These are phyloP conservation scores for Botrytis cinerea DNA, from an alignment of 2,329 filamentous ascomycete species.

Conservation along the genomic window DNA sequence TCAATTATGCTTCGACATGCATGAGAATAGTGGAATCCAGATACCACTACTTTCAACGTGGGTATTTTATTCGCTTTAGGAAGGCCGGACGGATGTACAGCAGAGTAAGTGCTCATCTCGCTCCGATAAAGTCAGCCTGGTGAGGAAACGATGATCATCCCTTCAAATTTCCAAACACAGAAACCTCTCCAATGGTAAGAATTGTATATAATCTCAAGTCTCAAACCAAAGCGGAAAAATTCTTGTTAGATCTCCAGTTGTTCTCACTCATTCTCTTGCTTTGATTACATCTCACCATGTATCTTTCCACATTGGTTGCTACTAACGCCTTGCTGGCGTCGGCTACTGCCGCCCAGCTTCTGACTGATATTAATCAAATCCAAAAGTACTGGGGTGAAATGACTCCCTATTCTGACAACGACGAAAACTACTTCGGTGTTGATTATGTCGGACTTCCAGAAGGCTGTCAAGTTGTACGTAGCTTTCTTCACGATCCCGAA, in stretches of 20 bases:
- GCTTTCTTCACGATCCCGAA: neutral
- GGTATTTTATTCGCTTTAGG: neutral
- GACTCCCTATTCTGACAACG: conserved; percentile 50
- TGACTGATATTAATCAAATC: conserved; percentile 41
- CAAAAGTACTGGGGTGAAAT: conserved; percentile 49
- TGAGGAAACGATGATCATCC: neutral
- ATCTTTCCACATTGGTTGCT: conserved; percentile 13
- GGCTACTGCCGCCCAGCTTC: conserved; percentile 26
- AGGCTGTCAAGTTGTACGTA: conserved; percentile 52
- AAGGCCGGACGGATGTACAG: neutral
- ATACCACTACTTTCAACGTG: conserved; percentile 1
- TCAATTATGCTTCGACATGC: neutral
- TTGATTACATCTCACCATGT: conserved; percentile 2
- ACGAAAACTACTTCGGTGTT: conserved; percentile 50
- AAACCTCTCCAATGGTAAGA: neutral
- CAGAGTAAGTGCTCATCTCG: neutral
- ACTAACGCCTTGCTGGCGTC: conserved; percentile 13
- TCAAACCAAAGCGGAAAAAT: neutral
- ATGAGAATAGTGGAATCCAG: neutral
- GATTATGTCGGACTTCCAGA: conserved; percentile 50
- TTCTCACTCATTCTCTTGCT: neutral
- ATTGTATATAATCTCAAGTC: conserved; percentile 6
- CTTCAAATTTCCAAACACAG: neutral
- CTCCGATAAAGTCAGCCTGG: neutral
- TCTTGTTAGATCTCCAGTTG: neutral